Evolutionary conservation across 768 basidiomycete genomes (phyloP).

Genomic region (Leccinum obscurum): DNA sequence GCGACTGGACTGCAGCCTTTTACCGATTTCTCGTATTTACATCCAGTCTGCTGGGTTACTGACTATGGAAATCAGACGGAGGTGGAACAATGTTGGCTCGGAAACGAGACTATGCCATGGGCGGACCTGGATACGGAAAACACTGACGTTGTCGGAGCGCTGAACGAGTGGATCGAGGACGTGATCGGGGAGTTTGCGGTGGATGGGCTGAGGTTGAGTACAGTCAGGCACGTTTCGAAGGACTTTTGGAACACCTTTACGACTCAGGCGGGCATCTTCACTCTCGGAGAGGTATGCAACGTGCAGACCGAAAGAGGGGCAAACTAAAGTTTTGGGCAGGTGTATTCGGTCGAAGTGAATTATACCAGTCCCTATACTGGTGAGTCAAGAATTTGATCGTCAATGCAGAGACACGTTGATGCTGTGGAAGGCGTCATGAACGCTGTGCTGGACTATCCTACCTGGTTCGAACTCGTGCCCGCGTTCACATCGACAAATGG

Average conservation of each 20-base stretch:
- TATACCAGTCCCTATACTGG: constrained; percentile 44
- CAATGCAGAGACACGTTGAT: not conserved
- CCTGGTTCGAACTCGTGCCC: constrained; percentile 43
- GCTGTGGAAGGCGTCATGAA: constrained; percentile 39
- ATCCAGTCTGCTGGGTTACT: constrained; percentile 41
- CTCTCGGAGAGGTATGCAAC: constrained; percentile 48
- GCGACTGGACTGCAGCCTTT: constrained; percentile 33
- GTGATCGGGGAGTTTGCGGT: constrained; percentile 48
- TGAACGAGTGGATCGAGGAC: constrained; percentile 48
- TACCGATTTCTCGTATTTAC: constrained; percentile 38
- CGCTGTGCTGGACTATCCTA: constrained; percentile 50
- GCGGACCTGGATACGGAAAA: constrained; percentile 60
- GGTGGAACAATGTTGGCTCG: constrained; percentile 62
- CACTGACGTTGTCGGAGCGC: constrained; percentile 40
- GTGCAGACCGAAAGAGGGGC: constrained; percentile 28
- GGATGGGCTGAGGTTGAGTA: constrained; percentile 60
- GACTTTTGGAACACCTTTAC: constrained; percentile 57
- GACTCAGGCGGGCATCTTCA: constrained; percentile 48
- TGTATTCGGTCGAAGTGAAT: constrained; percentile 42
- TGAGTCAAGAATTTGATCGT: constrained; percentile 22
- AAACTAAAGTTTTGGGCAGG: constrained; percentile 24
- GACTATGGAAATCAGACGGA: constrained; percentile 48
- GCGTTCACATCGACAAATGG: constrained; percentile 40
- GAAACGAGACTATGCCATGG: constrained; percentile 52
- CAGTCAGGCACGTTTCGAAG: constrained; percentile 55